A percentile compares a stretch with the other conserved stretches of the same genome.
Conservation (phyloP, 2,329 filamentous ascomycete species). For the Xylaria polymorpha region DNA sequence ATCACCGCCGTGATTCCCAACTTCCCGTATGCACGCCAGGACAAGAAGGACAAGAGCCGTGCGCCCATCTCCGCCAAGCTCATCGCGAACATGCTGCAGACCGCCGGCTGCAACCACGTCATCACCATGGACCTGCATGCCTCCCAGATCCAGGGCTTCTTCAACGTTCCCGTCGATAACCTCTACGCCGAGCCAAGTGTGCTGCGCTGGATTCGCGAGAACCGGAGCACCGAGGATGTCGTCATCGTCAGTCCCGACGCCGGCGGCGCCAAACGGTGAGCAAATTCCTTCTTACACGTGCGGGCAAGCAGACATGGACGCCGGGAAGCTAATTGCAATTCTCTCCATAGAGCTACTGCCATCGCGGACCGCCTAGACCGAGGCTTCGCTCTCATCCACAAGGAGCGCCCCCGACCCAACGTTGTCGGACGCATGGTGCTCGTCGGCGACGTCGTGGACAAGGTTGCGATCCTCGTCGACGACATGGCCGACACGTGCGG, state of each 20-base stretch:
- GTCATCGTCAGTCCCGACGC: constrained; percentile 97
- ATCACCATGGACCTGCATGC: constrained; percentile 98
- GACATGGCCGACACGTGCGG: constrained; percentile 98
- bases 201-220: constrained; percentile 89
- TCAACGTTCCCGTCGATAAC: constrained; percentile 81
- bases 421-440: constrained; percentile 94
- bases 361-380: constrained; percentile 93
- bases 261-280: constrained; percentile 87
- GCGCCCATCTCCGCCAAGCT: constrained; percentile 97
- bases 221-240: constrained; percentile 82
- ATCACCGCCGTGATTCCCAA: constrained; percentile 97
- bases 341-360: constrained; percentile 74
- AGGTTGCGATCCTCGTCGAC: constrained; percentile 94
- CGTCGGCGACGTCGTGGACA: constrained; percentile 92
- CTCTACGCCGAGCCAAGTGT: constrained; percentile 95
- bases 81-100: constrained; percentile 97
- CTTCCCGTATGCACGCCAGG: constrained; percentile 95
- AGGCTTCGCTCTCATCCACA: constrained; percentile 94
- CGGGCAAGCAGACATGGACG: neutral
- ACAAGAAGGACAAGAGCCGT: constrained; percentile 94
- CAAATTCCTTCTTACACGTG: constrained; percentile 20
- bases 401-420: constrained; percentile 87
- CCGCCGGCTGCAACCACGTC: constrained; percentile 90
- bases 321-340: constrained; percentile 27
- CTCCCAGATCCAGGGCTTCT: constrained; percentile 95